Conservation (phyloP, 371 early-diverging fungal species). For the Mortierella sp. region DNA sequence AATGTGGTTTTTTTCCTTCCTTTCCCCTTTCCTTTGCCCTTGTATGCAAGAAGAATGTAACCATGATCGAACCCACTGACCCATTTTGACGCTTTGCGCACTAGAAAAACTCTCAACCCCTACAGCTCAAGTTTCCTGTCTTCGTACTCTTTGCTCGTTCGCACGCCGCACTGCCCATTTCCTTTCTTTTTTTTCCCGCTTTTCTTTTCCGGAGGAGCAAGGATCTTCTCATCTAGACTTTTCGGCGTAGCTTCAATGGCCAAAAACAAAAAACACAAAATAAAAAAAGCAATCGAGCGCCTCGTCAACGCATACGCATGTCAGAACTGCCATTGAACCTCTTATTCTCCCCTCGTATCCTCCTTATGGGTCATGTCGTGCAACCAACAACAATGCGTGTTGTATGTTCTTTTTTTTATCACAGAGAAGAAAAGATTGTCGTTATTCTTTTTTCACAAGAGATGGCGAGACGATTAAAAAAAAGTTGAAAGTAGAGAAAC, state of each 20-base stretch:
- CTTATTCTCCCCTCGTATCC: background rate
- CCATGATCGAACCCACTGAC: background rate
- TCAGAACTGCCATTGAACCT: background rate
- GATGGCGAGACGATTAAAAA: background rate
- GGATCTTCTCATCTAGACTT: slow-evolving; percentile 2
- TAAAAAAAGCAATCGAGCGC: slow-evolving; percentile 1
- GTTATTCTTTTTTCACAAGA: background rate
- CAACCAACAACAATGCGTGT: background rate
- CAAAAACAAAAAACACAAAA: background rate
- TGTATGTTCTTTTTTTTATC: background rate
- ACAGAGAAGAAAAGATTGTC: background rate
- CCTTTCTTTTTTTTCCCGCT: background rate
- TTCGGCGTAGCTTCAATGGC: background rate
- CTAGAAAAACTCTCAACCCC: too few species aligned
- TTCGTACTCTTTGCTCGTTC: background rate
- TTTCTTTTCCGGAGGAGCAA: background rate
- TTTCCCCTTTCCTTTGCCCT: background rate
- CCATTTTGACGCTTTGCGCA: background rate
- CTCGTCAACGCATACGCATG: background rate
- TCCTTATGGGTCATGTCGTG: background rate
- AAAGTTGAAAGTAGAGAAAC: background rate
- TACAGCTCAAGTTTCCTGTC: too few species aligned
- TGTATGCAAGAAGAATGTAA: slow-evolving; percentile 11
- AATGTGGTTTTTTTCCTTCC: slow-evolving; percentile 7
- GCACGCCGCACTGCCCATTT: background rate